These are phyloP conservation scores for Xanthoceras sorbifolium DNA, from an alignment of 345 rosid genomes.

Conservation along the genomic window DNA sequence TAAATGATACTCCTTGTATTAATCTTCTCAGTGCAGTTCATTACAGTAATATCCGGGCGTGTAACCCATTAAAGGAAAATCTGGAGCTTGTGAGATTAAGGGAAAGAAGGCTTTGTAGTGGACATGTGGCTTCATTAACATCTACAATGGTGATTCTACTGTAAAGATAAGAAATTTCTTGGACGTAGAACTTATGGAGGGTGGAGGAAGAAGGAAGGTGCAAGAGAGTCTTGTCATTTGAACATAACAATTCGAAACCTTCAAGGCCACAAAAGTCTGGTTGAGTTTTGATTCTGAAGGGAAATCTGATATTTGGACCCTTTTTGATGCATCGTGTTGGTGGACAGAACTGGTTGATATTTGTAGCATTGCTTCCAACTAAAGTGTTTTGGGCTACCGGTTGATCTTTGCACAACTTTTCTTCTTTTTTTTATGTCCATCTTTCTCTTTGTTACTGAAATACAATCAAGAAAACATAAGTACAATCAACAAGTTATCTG, in stretches of 20 bases:
- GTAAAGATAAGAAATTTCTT: background rate
- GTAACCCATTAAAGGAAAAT: background rate
- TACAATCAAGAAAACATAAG: slow-evolving; percentile 28
- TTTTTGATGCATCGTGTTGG: background rate
- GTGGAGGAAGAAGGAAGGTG: background rate
- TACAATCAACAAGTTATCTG: slow-evolving; percentile 24
- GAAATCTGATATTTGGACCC: background rate
- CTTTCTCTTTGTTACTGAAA: background rate
- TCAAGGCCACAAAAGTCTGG: background rate
- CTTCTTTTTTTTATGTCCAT: background rate
- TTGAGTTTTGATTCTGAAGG: background rate
- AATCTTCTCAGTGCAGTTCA: slow-evolving; percentile 7
- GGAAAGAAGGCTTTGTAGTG: background rate
- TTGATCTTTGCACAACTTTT: background rate
- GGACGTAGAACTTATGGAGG: background rate
- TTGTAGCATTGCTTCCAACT: background rate
- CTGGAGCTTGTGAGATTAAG: background rate
- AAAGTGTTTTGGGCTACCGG: background rate
- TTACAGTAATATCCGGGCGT: background rate
- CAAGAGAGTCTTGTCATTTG: background rate
- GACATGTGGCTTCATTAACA: background rate
- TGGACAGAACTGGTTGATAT: background rate
- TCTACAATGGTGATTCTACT: background rate
- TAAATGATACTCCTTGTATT: fast-evolving
- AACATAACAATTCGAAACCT: slow-evolving; percentile 2